Percentiles rank a stretch among this genome's conserved stretches.
phyloP scores from a whole-genome alignment of 495 filamentous ascomycete species.

The Hyaloscypha finlandica region DNA sequence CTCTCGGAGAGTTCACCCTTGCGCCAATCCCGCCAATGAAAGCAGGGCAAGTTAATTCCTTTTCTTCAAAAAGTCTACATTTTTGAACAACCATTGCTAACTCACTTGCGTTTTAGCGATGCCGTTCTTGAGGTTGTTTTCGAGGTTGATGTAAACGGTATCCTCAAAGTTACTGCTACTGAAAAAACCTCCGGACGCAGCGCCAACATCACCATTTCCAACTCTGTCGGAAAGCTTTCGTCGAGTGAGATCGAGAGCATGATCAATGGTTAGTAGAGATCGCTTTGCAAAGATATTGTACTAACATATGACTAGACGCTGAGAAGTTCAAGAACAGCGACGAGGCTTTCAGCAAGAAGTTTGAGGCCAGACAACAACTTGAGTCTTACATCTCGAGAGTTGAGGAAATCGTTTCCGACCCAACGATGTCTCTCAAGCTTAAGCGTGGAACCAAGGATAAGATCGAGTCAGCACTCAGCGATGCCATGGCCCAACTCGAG shows the following conservation, averaged over 20 bases:
- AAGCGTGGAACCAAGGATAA: constrained; percentile 99
- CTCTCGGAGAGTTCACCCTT: constrained; percentile 96
- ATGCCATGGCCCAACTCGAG: constrained; percentile 86
- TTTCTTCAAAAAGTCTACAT: neutral
- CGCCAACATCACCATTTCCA: constrained; percentile 99
- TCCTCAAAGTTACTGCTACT: constrained; percentile 98
- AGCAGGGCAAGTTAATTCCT: constrained; percentile 12
- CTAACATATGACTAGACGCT: constrained; percentile 54
- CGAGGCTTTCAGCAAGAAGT: constrained; percentile 98
- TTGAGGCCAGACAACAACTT: constrained; percentile 97
- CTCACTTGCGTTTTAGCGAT: constrained; percentile 45
- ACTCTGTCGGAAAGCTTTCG: constrained; percentile 98
- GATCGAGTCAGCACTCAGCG: constrained; percentile 90
- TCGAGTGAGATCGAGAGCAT: constrained; percentile 95
- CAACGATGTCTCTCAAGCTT: constrained; percentile 91
- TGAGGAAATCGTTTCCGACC: constrained; percentile 97
- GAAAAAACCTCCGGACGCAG: constrained; percentile 98
- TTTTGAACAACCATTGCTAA: neutral
- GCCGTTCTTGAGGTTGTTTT: constrained; percentile 97
- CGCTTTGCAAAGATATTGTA: neutral
- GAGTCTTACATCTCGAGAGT: constrained; percentile 99
- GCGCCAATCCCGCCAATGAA: constrained; percentile 96
- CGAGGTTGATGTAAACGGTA: constrained; percentile 99
- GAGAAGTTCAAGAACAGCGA: constrained; percentile 99
- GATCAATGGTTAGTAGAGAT: constrained; percentile 70